These are phyloP conservation scores for Rhododendron williamsianum DNA, from an alignment of 148 eudicot species.

Conservation along the genomic window DNA sequence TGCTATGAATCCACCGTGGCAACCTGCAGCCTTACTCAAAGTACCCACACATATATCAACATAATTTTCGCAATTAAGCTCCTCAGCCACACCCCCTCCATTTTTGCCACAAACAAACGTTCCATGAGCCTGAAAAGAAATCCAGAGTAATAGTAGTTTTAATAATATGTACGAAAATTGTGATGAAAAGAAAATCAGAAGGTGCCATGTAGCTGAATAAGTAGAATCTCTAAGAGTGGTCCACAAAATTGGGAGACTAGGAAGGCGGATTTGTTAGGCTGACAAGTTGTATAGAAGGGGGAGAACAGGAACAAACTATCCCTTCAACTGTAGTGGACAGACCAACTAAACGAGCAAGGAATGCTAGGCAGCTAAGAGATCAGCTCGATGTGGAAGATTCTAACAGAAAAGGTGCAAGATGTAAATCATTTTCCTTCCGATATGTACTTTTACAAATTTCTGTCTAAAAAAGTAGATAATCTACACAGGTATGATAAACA, in stretches of 20 bases:
- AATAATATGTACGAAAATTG: neutral
- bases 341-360: neutral
- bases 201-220: neutral
- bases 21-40: conserved; percentile 90
- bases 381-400: neutral
- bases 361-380: neutral
- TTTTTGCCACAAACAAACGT: conserved; percentile 84
- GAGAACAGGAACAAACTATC: neutral
- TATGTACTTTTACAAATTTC: neutral
- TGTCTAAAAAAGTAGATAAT: neutral
- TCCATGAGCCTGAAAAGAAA: conserved; percentile 73
- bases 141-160: neutral
- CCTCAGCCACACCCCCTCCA: conserved; percentile 91
- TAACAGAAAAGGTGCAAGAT: neutral
- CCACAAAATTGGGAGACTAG: no score
- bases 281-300: neutral
- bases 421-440: neutral
- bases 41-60: conserved; percentile 91
- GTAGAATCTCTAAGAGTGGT: neutral
- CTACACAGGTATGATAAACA: neutral
- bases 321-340: neutral
- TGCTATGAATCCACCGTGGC: conserved; percentile 93
- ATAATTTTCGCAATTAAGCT: conserved; percentile 67
- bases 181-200: neutral
- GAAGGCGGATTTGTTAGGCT: no score